Conservation (phyloP, 2,329 filamentous ascomycete species). For the Aspergillus niger region DNA sequence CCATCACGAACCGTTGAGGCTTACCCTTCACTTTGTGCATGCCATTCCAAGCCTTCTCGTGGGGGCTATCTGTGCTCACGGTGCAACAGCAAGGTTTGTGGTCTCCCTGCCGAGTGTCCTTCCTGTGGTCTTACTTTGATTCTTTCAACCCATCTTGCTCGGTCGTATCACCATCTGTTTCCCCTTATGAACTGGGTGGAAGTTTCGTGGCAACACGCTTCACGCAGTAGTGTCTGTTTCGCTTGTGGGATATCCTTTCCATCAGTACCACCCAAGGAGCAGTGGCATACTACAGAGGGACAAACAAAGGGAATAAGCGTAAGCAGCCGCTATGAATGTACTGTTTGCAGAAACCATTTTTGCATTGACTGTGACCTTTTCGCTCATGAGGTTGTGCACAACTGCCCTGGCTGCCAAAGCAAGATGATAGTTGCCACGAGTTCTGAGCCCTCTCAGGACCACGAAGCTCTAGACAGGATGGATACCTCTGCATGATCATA, state of each 20-base stretch:
- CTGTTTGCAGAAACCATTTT: constrained; percentile 85
- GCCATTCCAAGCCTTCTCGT: constrained; percentile 77
- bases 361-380: constrained; percentile 98
- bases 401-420: constrained; percentile 85
- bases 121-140: constrained; percentile 90
- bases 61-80: constrained; percentile 91
- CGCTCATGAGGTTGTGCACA: constrained; percentile 90
- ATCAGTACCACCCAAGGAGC: constrained; percentile 41
- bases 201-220: constrained; percentile 77
- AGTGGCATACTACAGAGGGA: constrained; percentile 38
- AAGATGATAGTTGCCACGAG: constrained; percentile 20
- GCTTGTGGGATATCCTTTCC: constrained; percentile 78
- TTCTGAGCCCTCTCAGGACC: constrained; percentile 9
- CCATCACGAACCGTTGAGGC: constrained; percentile 79
- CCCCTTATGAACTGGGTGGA: constrained; percentile 88
- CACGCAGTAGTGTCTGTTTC: constrained; percentile 67
- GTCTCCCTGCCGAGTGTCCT: constrained; percentile 85
- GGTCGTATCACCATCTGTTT: constrained; percentile 93
- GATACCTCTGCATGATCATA: constrained; percentile 29
- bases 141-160: constrained; percentile 85
- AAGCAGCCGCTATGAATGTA: constrained; percentile 84
- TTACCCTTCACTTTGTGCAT: constrained; percentile 78
- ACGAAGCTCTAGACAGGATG: constrained; percentile 37
- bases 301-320: constrained; percentile 71
- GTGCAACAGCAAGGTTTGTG: constrained; percentile 86